Evolutionary conservation across 2,329 filamentous ascomycete genomes (phyloP).

Genomic region (Alternaria ethzedia): DNA sequence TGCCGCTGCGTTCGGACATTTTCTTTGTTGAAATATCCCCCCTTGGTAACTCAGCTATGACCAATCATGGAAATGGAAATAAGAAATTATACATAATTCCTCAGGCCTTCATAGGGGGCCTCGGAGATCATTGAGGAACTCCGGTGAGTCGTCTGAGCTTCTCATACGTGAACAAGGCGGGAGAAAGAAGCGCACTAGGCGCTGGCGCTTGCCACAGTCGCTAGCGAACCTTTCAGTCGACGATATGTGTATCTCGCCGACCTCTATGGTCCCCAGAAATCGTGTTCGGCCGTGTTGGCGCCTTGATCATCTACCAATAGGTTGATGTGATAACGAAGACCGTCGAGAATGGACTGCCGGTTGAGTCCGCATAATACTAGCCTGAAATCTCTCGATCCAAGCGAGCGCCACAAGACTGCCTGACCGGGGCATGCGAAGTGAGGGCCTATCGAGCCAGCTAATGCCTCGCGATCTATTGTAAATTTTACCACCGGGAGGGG

Average conservation of each 20-base stretch:
- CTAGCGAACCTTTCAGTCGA: not conserved
- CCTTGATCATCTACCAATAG: not conserved
- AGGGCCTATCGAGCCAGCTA: too few relatives aligned
- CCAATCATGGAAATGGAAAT: not conserved
- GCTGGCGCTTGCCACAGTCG: not conserved
- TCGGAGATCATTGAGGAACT: not conserved
- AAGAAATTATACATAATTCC: not conserved
- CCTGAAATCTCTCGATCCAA: not conserved
- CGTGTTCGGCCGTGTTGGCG: not conserved
- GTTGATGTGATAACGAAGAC: not conserved
- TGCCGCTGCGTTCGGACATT: not conserved
- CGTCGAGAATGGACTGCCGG: not conserved
- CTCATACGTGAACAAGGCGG: not conserved
- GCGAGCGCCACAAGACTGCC: not conserved
- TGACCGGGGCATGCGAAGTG: not conserved
- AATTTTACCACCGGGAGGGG: too few relatives aligned
- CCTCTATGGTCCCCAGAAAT: not conserved
- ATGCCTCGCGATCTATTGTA: not conserved
- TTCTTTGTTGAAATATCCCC: not conserved
- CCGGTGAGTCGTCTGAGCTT: not conserved
- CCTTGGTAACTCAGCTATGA: not conserved
- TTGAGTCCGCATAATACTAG: not conserved
- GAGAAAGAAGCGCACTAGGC: not conserved
- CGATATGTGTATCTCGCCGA: not conserved
- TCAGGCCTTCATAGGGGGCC: not conserved